These are phyloP conservation scores for Salix brachista DNA, from an alignment of 345 rosid genomes.

Conservation along the genomic window DNA sequence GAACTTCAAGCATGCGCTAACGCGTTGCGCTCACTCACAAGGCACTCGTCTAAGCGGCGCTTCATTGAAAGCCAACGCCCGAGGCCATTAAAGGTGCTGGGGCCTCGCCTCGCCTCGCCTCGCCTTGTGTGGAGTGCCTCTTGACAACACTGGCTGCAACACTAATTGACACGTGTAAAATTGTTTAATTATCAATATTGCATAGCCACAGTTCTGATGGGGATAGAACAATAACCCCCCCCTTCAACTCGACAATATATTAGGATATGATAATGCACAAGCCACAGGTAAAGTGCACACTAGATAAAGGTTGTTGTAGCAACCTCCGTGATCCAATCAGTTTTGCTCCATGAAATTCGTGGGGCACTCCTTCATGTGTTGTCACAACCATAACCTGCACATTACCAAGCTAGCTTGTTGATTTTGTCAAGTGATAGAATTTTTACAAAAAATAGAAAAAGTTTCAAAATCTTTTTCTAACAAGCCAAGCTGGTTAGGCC, in stretches of 20 bases:
- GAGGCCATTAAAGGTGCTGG: no score
- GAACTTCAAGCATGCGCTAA: no score
- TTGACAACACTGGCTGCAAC: background rate
- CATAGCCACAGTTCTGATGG: background rate
- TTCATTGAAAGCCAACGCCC: no score
- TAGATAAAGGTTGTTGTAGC: slow-evolving; percentile 6
- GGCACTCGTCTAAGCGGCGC: no score
- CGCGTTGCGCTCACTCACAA: no score
- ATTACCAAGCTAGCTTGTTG: slow-evolving; percentile 6
- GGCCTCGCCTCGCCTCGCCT: no score
- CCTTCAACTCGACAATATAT: slow-evolving; percentile 4
- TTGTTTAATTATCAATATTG: background rate
- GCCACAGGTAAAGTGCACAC: background rate
- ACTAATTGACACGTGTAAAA: background rate
- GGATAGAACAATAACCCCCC: background rate
- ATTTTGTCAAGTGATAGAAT: background rate
- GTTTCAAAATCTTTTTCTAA: background rate
- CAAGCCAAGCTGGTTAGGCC: background rate
- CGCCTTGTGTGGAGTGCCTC: no score
- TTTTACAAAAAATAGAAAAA: background rate
- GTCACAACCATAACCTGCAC: slow-evolving; percentile 91
- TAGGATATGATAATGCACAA: background rate
- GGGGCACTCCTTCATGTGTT: slow-evolving; percentile 96
- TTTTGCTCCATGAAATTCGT: slow-evolving; percentile 93
- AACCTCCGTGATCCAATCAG: slow-evolving; percentile 93